Percentiles rank a stretch among this genome's conserved stretches.
Conservation (phyloP, 2,329 filamentous ascomycete species). For the Neocucurbitaria cava region DNA sequence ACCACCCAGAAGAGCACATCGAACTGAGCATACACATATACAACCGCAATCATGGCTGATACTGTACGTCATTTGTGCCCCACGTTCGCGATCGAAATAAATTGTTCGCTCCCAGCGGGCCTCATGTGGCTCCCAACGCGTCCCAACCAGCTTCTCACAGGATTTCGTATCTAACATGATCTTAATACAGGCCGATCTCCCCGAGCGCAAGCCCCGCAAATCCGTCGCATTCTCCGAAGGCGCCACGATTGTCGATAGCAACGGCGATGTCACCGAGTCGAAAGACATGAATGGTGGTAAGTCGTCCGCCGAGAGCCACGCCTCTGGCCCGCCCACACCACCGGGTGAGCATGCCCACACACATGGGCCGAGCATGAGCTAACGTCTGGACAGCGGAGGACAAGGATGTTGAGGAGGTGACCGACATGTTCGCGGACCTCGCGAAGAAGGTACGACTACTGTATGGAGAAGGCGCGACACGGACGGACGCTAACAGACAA, state of each 20-base stretch:
- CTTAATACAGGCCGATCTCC: conserved; percentile 50
- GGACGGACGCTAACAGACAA: conserved; percentile 7
- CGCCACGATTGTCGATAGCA: conserved; percentile 83
- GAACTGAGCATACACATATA: conserved; percentile 11
- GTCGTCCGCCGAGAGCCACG: conserved; percentile 80
- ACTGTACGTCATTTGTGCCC: conserved; percentile 44
- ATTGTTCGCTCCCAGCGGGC: conserved; percentile 4
- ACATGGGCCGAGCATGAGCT: conserved; percentile 17
- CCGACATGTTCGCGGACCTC: conserved; percentile 67
- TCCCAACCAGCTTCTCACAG: not conserved
- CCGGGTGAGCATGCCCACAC: conserved; percentile 28
- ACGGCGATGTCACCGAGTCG: conserved; percentile 83
- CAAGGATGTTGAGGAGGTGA: conserved; percentile 69
- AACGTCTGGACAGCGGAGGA: conserved; percentile 50
- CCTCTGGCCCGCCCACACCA: conserved; percentile 27
- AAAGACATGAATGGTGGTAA: conserved; percentile 75
- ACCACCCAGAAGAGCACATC: not conserved
- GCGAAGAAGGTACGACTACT: conserved; percentile 65
- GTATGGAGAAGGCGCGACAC: not conserved
- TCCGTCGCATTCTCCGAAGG: conserved; percentile 93
- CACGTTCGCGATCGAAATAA: conserved; percentile 32
- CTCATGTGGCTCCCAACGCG: not conserved
- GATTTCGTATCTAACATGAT: conserved; percentile 28
- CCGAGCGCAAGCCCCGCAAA: conserved; percentile 80
- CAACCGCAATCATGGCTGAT: conserved; percentile 62